A percentile compares a stretch with the other conserved stretches of the same genome.
Conservation (phyloP, 129 eudicot species). For the Centrapalus pauciflorus region DNA sequence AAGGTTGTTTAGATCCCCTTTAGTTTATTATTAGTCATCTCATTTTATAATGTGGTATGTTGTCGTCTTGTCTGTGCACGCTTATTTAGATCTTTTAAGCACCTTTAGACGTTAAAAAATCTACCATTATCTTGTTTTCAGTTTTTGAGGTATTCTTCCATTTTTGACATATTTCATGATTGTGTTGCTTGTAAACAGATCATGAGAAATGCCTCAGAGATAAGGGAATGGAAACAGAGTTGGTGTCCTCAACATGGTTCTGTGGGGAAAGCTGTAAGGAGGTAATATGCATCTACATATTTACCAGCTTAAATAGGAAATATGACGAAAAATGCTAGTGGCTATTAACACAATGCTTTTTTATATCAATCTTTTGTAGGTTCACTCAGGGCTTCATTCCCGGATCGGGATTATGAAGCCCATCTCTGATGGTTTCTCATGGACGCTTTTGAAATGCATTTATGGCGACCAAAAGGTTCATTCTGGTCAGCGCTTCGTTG, state of each 20-base stretch:
- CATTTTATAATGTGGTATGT: neutral
- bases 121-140: neutral
- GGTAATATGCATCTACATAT: conserved; percentile 31
- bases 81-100: neutral
- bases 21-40: neutral
- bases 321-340: neutral
- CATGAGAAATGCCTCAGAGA: conserved; percentile 57
- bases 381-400: conserved; percentile 71
- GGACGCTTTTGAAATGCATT: conserved; percentile 84
- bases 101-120: neutral
- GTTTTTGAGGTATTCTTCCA: neutral
- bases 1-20: neutral
- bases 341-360: neutral
- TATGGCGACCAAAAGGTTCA: conserved; percentile 74
- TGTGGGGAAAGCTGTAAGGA: conserved; percentile 73
- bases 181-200: conserved; percentile 49
- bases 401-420: conserved; percentile 56
- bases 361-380: conserved; percentile 36
- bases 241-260: conserved; percentile 51
- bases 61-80: neutral
- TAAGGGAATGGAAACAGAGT: conserved; percentile 30
- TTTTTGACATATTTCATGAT: neutral
- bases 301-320: conserved; percentile 12
- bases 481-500: conserved; percentile 61
- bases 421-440: conserved; percentile 68